Base-by-base conservation (phyloP, 139 green algal genomes). In the Haematococcus sp. region DNA sequence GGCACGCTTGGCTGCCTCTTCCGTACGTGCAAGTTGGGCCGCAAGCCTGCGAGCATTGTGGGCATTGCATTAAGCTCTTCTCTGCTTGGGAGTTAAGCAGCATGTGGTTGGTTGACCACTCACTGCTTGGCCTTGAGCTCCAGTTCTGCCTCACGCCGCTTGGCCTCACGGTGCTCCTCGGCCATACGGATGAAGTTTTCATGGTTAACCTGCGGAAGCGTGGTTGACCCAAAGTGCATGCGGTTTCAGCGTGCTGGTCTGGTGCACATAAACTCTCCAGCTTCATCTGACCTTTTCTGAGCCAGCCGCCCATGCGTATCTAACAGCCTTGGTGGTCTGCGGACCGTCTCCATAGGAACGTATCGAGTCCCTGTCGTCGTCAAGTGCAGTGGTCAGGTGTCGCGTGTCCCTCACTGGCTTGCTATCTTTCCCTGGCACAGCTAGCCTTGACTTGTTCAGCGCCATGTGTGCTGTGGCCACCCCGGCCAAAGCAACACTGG, bases 1-100 rank as follows among this genome's bases (percentile, higher is more conserved):
- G 0, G 83, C 84, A 2, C 90, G 79, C 81, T 94, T 94, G 11
- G 88, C 88, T 1, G 88, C 87, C 68, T 93, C 87, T 71, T 94
- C 90, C 20, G 88, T 93, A 2, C 90, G 70, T 0, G 88, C 87
- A 16, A 94, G 86, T 81, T 93, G 88, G 0, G 88, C 87, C 1
- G 84, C 73, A 28, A 94, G 84, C 77, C 90, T 94, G 79, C 33
- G 27, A 35, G 52, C 1, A 64, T 25, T 28, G 71, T 40, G 58
- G 4, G 7, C 52, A 25, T 61, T 20, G 52, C 4, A 13, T 28
- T 16, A 13, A 23, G 17, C 54, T 61, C 17, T 23, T 55, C 15
- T 17, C 46, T n/a, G n/a, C n/a, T 49, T 32, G 4, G 7, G 20
- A 61, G 20, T 4, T 28, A 25, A 20, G 9, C 52, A 27, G 52